Evolutionary conservation across 2,329 filamentous ascomycete species (phyloP), one percentile per base, ranked within the genome.

Genomic region (Aspergillus ustus): DNA sequence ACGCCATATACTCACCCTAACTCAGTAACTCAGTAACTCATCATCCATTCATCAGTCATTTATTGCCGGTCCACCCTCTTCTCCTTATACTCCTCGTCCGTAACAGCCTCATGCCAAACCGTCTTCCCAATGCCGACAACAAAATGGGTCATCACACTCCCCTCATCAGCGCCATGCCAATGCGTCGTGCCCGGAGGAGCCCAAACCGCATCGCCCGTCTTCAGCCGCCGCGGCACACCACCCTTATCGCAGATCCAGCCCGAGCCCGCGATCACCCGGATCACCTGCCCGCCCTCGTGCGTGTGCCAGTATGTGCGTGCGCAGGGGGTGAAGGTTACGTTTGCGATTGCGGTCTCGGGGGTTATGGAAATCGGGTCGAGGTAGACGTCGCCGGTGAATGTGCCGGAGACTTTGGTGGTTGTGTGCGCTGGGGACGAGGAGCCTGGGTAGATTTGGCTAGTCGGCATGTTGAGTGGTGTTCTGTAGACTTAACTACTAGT

Each of bases 241-340:
- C 78, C 80, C 43, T 75, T 75, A 22, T 80, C 78, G 61, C 80
- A 82, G 22, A 81, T 72, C 72, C 80, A 77, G 7, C 79, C 80
- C 7, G 69, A 70, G 0, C 80, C 80, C 2, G 76, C 70, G 17
- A 76, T 69, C 2, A 81, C 78, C 31, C 74, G 70, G 37, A 82
- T 68, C 34, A 81, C 68, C 66, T 82, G 80, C 3, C 79, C 80
- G n/a, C 74, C 69, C 53, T 80, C 77, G 63, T 82, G 80, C 1
- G 72, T 75, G 67, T 81, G 80, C 80, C 80, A 81, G 67, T 79
- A 71, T 5, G 79, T 81, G 20, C 79, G 74, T 0, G 79, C 75
- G 53, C 79, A 77, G 7, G 79, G 78, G 0, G 77, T 76, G 63
- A 82, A 81, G 44, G 72, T 79, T 55, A 81, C 78, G 49, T 79